These are phyloP conservation scores for Golubevia pallescens DNA, from an alignment of 1,284 basidiomycete species.

Conservation along the genomic window DNA sequence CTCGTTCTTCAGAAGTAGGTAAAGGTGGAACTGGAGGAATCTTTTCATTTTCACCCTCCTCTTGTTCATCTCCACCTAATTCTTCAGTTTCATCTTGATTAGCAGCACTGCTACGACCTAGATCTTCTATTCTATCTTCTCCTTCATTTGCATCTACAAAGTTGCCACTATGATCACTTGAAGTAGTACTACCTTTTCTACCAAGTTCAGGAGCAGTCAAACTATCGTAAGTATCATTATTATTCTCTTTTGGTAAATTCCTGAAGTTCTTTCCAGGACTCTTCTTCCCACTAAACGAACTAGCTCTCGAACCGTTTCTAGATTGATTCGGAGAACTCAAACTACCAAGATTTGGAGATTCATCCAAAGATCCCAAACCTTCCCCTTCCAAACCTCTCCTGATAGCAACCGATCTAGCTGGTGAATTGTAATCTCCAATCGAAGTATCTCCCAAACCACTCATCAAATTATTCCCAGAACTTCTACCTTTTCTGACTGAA, in stretches of 20 bases:
- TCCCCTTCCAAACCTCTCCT: background rate
- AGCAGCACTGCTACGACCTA: too few species aligned
- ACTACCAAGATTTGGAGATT: background rate
- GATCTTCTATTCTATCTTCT: background rate
- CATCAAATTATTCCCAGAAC: background rate
- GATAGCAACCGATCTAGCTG: background rate
- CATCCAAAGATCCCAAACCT: background rate
- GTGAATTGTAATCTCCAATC: background rate
- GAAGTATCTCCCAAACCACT: background rate
- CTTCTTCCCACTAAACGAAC: background rate
- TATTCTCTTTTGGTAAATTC: background rate
- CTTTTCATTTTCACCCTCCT: conserved; percentile 9
- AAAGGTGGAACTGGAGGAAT: conserved; percentile 16
- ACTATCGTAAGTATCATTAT: background rate
- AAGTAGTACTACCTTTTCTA: background rate
- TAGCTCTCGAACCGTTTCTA: background rate
- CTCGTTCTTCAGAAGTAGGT: conserved; percentile 8
- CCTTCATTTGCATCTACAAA: background rate
- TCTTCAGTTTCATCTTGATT: background rate
- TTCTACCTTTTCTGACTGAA: background rate
- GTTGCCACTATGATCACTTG: background rate
- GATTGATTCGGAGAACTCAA: background rate
- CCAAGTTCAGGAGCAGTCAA: background rate
- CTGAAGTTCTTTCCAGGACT: background rate
- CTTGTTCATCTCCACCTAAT: background rate